phyloP scores from a whole-genome alignment of 306 rosid species.

The Prunus mume region DNA sequence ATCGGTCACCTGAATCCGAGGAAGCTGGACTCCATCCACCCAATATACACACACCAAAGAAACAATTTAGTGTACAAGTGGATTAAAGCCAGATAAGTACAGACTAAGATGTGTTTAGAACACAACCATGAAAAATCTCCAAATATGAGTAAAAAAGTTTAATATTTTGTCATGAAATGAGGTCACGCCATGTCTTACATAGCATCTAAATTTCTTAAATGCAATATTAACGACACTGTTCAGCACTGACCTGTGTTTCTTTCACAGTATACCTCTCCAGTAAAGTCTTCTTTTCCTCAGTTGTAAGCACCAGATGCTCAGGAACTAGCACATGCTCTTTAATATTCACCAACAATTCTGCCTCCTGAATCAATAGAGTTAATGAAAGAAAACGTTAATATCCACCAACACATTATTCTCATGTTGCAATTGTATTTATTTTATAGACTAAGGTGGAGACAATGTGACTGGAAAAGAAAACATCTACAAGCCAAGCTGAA shows the following conservation, averaged over 20 bases:
- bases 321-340: slow-evolving; percentile 73
- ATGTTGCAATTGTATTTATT: background rate
- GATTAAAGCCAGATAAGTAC: background rate
- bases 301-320: slow-evolving; percentile 64
- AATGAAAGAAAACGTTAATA: background rate
- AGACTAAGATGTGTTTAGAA: background rate
- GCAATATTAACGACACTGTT: background rate
- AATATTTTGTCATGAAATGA: background rate
- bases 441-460: background rate
- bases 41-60: background rate
- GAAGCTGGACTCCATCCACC: slow-evolving; percentile 47
- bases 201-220: background rate
- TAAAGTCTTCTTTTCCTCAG: slow-evolving; percentile 68
- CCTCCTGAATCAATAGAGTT: slow-evolving; percentile 49
- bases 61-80: slow-evolving; percentile 1
- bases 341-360: slow-evolving; percentile 68
- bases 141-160: background rate
- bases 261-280: slow-evolving; percentile 79
- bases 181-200: background rate
- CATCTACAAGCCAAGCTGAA: background rate
- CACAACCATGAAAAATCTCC: background rate
- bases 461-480: too few species aligned
- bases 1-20: slow-evolving; percentile 79
- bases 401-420: background rate
- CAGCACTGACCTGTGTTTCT: slow-evolving; percentile 68